Evolutionary conservation across 495 filamentous ascomycete species (phyloP).

Genomic region (Podospora sp.): DNA sequence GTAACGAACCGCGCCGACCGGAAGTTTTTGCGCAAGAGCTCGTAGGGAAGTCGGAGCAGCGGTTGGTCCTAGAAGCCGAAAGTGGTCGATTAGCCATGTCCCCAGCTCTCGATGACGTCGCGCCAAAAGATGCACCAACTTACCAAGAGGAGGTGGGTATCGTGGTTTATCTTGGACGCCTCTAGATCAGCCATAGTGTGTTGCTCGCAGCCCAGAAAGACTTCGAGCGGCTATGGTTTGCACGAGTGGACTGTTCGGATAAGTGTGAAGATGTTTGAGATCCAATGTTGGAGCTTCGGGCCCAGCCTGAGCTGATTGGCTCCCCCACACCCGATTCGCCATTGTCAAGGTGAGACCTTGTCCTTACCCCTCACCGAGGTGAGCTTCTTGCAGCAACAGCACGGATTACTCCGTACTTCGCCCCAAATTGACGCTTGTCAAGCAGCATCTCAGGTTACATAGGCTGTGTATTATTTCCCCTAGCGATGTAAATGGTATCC

Average conservation of each 20-base stretch:
- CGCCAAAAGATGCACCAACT: constrained; percentile 18
- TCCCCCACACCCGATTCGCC: not conserved
- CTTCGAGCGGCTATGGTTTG: not conserved
- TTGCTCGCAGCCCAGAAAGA: not conserved
- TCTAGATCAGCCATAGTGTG: constrained; percentile 48
- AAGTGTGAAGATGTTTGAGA: not conserved
- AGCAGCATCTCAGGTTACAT: too few species aligned
- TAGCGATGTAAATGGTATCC: too few species aligned
- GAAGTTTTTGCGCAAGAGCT: constrained; percentile 90
- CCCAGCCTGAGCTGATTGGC: constrained; percentile 2
- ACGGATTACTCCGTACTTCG: too few species aligned
- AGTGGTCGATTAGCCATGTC: not conserved
- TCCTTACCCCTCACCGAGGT: not conserved
- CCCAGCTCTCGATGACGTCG: constrained; percentile 8
- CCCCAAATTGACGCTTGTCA: too few species aligned
- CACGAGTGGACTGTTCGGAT: not conserved
- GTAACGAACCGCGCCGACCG: constrained; percentile 80
- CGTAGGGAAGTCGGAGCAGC: constrained; percentile 86
- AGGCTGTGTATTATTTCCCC: too few species aligned
- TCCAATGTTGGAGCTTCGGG: not conserved
- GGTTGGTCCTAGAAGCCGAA: constrained; percentile 75
- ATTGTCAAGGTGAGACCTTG: not conserved
- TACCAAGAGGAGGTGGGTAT: constrained; percentile 52
- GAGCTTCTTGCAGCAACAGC: not conserved
- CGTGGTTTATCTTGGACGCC: constrained; percentile 50